A percentile compares a stretch with the other conserved stretches of the same genome.
Conservation (phyloP, 768 basidiomycete species). For the Suillus americanus region DNA sequence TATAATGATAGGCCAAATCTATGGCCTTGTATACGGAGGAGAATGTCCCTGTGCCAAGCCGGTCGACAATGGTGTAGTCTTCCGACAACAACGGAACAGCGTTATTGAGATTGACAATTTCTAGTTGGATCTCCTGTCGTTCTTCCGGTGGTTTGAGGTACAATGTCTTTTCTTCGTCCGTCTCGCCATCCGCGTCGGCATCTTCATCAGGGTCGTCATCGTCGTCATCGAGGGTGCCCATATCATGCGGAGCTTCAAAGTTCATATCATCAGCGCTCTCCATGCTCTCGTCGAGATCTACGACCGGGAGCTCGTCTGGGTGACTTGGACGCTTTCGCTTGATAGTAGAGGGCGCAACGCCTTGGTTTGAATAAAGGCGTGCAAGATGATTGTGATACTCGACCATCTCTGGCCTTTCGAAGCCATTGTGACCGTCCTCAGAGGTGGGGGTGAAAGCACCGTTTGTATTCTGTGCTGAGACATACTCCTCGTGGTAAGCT, state of each 20-base stretch:
- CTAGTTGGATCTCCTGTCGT: constrained; percentile 67
- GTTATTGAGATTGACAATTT: constrained; percentile 70
- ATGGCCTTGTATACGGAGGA: constrained; percentile 99
- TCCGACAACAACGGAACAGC: constrained; percentile 63
- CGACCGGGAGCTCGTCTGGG: constrained; percentile 26
- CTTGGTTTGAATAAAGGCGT: constrained; percentile 35
- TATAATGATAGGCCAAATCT: constrained; percentile 71
- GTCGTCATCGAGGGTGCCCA: constrained; percentile 29
- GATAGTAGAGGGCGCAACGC: constrained; percentile 18
- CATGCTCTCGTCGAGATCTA: constrained; percentile 53
- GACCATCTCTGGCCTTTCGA: constrained; percentile 38
- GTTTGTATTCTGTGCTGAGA: constrained; percentile 34
- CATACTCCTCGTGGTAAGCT: constrained; percentile 40
- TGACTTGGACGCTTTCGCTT: constrained; percentile 17
- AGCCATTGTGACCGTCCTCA: constrained; percentile 50
- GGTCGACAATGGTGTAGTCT: constrained; percentile 81
- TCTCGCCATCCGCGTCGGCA: constrained; percentile 35
- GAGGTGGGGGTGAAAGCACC: constrained; percentile 39
- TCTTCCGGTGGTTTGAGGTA: constrained; percentile 62
- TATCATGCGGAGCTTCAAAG: constrained; percentile 36
- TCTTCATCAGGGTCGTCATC: constrained; percentile 37
- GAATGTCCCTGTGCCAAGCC: constrained; percentile 96
- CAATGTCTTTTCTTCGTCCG: constrained; percentile 64
- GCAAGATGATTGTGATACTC: constrained; percentile 54
- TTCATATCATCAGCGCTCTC: constrained; percentile 39